Percentiles rank a stretch among this genome's conserved stretches.
Evolutionary conservation across 2,329 filamentous ascomycete genomes (phyloP).

Genomic region (Bipolaris gigantea): DNA sequence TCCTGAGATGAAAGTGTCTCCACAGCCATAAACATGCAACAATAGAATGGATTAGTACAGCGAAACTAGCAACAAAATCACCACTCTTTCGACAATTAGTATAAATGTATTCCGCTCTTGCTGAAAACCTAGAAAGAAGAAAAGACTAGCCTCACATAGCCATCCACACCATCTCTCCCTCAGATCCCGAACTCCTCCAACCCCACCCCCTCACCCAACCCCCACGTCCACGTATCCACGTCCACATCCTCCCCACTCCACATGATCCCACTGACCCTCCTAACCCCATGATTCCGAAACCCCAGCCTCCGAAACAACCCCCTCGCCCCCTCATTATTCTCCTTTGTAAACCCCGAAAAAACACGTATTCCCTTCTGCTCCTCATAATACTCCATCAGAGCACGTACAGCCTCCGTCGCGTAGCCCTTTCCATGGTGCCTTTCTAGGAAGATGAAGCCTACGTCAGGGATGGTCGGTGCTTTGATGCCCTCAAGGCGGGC

Average conservation of each 20-base stretch:
- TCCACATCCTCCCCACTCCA: constrained; percentile 1
- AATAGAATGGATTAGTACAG: too few species aligned
- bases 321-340: constrained; percentile 17
- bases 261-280: constrained; percentile 10
- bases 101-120: too few species aligned
- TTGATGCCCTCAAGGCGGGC: constrained; percentile 13
- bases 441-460: constrained; percentile 21
- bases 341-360: constrained; percentile 15
- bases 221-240: constrained; percentile 14
- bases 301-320: constrained; percentile 19
- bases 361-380: constrained; percentile 7
- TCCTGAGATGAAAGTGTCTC: too few species aligned
- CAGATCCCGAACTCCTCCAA: constrained; percentile 11
- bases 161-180: neutral
- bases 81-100: too few species aligned
- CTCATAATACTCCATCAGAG: constrained; percentile 7
- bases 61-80: too few species aligned
- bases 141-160: too few species aligned
- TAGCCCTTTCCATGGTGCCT: constrained; percentile 20
- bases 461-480: constrained; percentile 18
- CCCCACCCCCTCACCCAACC: constrained; percentile 7
- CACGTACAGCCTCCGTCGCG: constrained; percentile 15
- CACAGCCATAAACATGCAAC: too few species aligned
- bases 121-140: too few species aligned
- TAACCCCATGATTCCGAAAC: constrained; percentile 16